Evolutionary conservation across 176 grass and related monocot genomes (phyloP).

Genomic region (Triticum urartu): DNA sequence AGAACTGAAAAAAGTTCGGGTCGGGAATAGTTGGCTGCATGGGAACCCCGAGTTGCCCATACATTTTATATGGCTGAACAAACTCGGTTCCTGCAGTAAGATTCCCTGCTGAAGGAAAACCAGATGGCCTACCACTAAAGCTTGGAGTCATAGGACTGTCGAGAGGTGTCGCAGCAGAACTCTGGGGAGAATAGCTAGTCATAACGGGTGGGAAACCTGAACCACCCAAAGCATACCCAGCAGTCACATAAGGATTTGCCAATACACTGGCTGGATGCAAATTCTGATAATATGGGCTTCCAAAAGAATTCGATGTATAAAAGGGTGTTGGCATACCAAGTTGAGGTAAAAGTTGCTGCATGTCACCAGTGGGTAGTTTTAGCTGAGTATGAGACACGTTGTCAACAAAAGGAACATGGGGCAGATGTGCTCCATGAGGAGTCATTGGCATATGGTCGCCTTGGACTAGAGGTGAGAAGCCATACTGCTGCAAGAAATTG

Average conservation of each 20-base stretch:
- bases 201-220: conserved; percentile 63
- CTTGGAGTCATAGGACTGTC: conserved; percentile 60
- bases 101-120: conserved; percentile 51
- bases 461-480: conserved; percentile 16
- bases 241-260: conserved; percentile 45
- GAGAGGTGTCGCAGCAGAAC: conserved; percentile 45
- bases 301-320: conserved; percentile 57
- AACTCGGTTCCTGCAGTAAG: conserved; percentile 50
- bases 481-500: conserved; percentile 44
- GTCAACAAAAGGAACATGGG: conserved; percentile 40
- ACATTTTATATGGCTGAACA: conserved; percentile 71
- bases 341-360: conserved; percentile 55
- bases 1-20: conserved; percentile 56
- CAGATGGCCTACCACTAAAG: conserved; percentile 58
- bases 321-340: conserved; percentile 60
- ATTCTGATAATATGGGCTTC: conserved; percentile 58
- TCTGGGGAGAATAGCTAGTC: conserved; percentile 61
- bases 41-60: conserved; percentile 62
- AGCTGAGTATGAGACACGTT: conserved; percentile 56
- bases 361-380: conserved; percentile 52
- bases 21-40: conserved; percentile 72
- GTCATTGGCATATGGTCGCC: conserved; percentile 43
- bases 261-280: conserved; percentile 58
- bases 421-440: conserved; percentile 43
- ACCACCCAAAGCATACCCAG: conserved; percentile 60